A percentile compares a stretch with the other conserved stretches of the same genome.
phyloP scores from a whole-genome alignment of 2,329 filamentous ascomycete species.

The Ophiosphaerella korrae region DNA sequence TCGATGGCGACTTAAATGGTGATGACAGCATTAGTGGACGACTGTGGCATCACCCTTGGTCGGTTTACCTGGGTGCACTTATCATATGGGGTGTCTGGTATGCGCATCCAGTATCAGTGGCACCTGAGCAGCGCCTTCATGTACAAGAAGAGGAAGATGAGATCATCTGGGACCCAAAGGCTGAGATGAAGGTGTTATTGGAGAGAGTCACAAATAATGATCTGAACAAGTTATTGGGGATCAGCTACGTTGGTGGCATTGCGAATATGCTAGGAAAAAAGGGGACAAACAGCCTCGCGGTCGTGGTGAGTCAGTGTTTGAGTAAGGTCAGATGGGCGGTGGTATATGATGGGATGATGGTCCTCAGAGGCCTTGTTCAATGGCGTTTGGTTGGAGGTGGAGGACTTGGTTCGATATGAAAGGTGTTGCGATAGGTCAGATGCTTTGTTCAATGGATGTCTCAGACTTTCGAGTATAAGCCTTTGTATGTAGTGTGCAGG shows the following conservation, averaged over 20 bases:
- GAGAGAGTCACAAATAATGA: conserved; percentile 48
- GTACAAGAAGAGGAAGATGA: conserved; percentile 50
- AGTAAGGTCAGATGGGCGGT: conserved; percentile 66
- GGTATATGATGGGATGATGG: conserved; percentile 65
- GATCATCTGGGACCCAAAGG: conserved; percentile 57
- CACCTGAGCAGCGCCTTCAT: conserved; percentile 2
- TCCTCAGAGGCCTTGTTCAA: conserved; percentile 53
- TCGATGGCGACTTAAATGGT: conserved; percentile 41
- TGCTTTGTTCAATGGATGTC: too few species aligned
- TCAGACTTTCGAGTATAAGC: too few species aligned
- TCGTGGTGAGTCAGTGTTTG: conserved; percentile 61
- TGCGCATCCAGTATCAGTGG: conserved; percentile 27
- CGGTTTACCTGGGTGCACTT: conserved; percentile 63
- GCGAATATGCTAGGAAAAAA: conserved; percentile 52
- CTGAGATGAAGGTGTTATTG: conserved; percentile 56
- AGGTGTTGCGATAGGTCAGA: background rate
- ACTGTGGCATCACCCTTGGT: conserved; percentile 67
- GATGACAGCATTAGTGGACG: conserved; percentile 56
- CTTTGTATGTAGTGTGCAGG: too few species aligned
- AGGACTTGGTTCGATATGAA: conserved; percentile 12
- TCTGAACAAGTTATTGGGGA: conserved; percentile 42
- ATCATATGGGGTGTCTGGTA: conserved; percentile 65
- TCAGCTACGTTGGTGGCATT: conserved; percentile 38
- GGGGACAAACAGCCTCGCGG: conserved; percentile 59
- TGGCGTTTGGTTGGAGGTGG: conserved; percentile 44